Percentiles rank a stretch among this genome's conserved stretches.
Evolutionary conservation across 495 filamentous ascomycete species (phyloP).

Genomic region (Neurospora tetraspora): DNA sequence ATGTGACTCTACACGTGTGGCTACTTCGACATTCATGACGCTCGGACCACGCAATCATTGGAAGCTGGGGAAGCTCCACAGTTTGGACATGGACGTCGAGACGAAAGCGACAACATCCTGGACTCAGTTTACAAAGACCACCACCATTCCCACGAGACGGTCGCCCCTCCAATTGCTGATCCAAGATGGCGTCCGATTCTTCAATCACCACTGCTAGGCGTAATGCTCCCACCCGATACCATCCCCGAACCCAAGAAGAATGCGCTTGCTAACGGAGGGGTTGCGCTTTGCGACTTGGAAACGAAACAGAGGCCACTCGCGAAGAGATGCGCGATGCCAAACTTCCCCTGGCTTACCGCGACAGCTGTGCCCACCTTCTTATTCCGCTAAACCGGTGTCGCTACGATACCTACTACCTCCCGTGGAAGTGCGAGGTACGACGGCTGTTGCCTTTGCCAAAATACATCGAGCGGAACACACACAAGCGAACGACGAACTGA

Average conservation of each 20-base stretch:
- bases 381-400: conserved; percentile 95
- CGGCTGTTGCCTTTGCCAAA: neutral
- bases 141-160: conserved; percentile 17
- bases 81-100: neutral
- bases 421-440: conserved; percentile 95
- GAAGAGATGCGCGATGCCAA: conserved; percentile 88
- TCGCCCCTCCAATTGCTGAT: conserved; percentile 13
- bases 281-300: neutral
- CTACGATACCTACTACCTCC: conserved; percentile 81
- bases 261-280: neutral
- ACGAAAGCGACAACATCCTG: neutral
- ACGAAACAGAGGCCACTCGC: conserved; percentile 53
- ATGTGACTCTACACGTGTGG: neutral
- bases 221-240: conserved; percentile 6
- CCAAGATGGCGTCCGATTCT: conserved; percentile 26
- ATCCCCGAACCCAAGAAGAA: neutral
- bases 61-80: neutral
- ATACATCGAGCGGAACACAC: neutral
- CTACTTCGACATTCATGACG: neutral
- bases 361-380: conserved; percentile 86
- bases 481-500: neutral
- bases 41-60: neutral
- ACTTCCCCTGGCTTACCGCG: conserved; percentile 81
- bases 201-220: conserved; percentile 26
- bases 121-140: conserved; percentile 1